A percentile compares a stretch with the other conserved stretches of the same genome.
phyloP scores from a whole-genome alignment of 768 basidiomycete genomes.

The Coprinellus aureogranulatus region DNA sequence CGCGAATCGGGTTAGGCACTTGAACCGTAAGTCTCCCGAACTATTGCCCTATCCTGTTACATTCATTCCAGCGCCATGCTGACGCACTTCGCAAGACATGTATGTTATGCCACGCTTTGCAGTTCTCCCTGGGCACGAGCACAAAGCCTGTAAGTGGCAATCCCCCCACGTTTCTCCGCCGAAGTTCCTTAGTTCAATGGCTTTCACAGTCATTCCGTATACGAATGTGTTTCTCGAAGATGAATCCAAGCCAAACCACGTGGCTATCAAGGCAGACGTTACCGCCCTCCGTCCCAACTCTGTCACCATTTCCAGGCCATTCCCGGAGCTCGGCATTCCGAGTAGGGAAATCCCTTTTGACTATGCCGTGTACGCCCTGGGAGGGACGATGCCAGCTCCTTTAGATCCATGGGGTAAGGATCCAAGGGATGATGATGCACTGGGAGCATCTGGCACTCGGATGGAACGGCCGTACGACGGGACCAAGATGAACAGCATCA shows the following conservation, averaged over 20 bases:
- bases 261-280: conserved; percentile 46
- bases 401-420: conserved; percentile 52
- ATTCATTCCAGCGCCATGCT: conserved; percentile 1
- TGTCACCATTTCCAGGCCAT: conserved; percentile 44
- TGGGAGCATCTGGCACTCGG: conserved; percentile 2
- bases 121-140: conserved; percentile 59
- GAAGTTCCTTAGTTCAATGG: too few relatives aligned
- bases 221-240: conserved; percentile 41
- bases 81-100: conserved; percentile 38
- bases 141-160: conserved; percentile 54
- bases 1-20: too few relatives aligned
- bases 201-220: conserved; percentile 57
- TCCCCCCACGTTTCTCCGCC: too few relatives aligned
- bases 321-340: conserved; percentile 44
- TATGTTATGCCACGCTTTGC: conserved; percentile 60
- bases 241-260: conserved; percentile 21
- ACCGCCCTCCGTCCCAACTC: conserved; percentile 35
- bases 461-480: conserved; percentile 42
- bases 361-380: conserved; percentile 60
- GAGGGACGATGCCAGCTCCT: conserved; percentile 54
- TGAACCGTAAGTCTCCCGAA: conserved; percentile 42
- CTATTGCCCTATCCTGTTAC: neutral
- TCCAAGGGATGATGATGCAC: conserved; percentile 8
- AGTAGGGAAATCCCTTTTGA: conserved; percentile 44
- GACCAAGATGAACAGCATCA: conserved; percentile 46